Evolutionary conservation across 2,329 filamentous ascomycete genomes (phyloP), one percentile per base, ranked within the genome.

Genomic region (Ploettnerulaceae sp.): DNA sequence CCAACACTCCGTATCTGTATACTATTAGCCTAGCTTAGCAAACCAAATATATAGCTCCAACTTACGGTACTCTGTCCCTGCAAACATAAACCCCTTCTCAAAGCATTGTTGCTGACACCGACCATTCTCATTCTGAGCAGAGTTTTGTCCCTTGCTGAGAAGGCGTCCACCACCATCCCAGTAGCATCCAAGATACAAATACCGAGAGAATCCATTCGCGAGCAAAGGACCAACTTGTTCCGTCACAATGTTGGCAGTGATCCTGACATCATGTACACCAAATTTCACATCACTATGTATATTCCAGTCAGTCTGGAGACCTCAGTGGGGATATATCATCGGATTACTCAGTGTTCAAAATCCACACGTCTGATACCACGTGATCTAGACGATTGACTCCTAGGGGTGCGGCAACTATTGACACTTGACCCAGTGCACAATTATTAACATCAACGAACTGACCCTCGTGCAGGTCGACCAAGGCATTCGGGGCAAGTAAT

Each of bases 101-200:
- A 60, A 51, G 29, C 63, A 66, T 5, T 57, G 56, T 0, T 51
- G 54, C 34, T 64, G 63, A 28, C 66, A 67, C 31, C 66, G 56
- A 5, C 64, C 67, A 43, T 66, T 63, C 2, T 65, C 62, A 45
- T 65, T 63, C n/a, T 55, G 60, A 3, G 51, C 54, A 9, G 47
- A 57, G 47, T 61, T 64, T 18, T 61, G 60, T 17, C 61, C 55
- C 6, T 51, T 63, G 8, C 51, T 34, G 11, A 69, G 51, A 20
- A 66, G 61, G n/a, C 67, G 62, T 21, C 66, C 66, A 33, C 53
- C 50, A 4, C 60, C 63, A 47, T 70, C 68, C 20, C 59, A 57
- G 51, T 69, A 70, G 42, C 69, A 71, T 14, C 67, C 69, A 4
- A 70, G 55, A 50, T 64, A 67, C 20, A 64, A 57, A 47, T 64